These are phyloP conservation scores for Hypoxylon sp. DNA, from an alignment of 2,329 filamentous ascomycete species.

Conservation along the genomic window DNA sequence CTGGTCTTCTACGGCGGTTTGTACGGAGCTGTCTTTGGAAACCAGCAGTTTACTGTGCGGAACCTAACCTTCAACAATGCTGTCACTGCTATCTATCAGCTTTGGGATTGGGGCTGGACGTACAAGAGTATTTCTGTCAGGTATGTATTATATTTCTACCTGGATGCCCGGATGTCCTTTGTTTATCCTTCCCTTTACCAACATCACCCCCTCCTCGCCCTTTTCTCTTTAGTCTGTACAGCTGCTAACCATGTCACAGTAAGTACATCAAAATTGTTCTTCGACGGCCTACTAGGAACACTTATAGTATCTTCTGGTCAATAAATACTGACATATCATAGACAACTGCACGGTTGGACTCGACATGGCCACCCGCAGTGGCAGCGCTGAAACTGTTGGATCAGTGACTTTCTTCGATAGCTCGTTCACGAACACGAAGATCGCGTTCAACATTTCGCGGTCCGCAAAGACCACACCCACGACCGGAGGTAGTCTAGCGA, in stretches of 20 bases:
- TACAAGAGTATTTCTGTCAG: conserved; percentile 55
- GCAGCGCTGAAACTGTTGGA: conserved; percentile 59
- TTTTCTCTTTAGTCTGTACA: not conserved
- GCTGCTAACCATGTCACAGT: conserved; percentile 18
- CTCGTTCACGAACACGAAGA: conserved; percentile 69
- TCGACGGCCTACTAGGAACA: too few species aligned
- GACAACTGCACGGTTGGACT: conserved; percentile 71
- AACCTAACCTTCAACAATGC: conserved; percentile 72
- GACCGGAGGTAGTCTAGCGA: conserved; percentile 53
- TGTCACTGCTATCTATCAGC: conserved; percentile 72
- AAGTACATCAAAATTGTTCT: too few species aligned
- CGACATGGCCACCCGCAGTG: conserved; percentile 65
- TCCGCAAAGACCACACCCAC: conserved; percentile 45
- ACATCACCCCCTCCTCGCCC: not conserved
- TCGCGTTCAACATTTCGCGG: conserved; percentile 71
- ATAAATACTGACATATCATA: conserved; percentile 49
- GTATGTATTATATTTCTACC: conserved; percentile 10
- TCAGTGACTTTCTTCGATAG: conserved; percentile 80
- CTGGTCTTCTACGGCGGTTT: conserved; percentile 76
- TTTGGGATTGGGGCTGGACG: conserved; percentile 81
- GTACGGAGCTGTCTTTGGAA: conserved; percentile 68
- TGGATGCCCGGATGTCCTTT: not conserved
- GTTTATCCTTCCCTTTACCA: too few species aligned
- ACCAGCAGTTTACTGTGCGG: conserved; percentile 71
- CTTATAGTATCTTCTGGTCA: too few species aligned